Percentiles rank a stretch among this genome's conserved stretches.
Evolutionary conservation across 768 basidiomycete genomes (phyloP).

Genomic region (Dacryopinax spathularia): DNA sequence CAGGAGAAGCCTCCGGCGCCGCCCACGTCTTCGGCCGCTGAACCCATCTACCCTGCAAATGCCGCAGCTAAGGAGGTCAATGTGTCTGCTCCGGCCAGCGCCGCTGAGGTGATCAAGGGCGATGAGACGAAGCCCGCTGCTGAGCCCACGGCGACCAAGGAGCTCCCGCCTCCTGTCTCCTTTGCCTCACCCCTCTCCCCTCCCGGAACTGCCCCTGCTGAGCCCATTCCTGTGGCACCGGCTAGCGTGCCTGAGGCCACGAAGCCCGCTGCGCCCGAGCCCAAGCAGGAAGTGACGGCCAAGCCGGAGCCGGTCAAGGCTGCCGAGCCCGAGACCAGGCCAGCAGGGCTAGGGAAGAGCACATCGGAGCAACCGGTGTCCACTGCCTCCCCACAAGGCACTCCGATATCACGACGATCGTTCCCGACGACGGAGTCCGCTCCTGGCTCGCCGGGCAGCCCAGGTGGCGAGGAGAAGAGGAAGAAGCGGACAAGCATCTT

Average conservation of each 20-base stretch:
- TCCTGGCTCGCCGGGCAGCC: background rate
- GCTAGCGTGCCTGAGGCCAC: too few relatives aligned
- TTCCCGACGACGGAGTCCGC: background rate
- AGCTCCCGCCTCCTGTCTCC: too few relatives aligned
- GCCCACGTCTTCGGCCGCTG: background rate
- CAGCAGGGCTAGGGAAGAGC: background rate
- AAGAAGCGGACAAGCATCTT: conserved; percentile 45
- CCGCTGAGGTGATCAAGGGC: background rate
- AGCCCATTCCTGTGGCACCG: too few relatives aligned
- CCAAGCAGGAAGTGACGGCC: too few relatives aligned
- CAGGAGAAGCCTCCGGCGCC: background rate
- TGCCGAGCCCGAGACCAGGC: too few relatives aligned
- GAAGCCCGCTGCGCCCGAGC: too few relatives aligned
- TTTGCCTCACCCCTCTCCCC: too few relatives aligned
- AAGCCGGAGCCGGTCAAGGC: too few relatives aligned
- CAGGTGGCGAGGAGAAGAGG: conserved; percentile 11
- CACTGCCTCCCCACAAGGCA: background rate
- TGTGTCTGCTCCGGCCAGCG: background rate
- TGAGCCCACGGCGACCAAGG: too few relatives aligned
- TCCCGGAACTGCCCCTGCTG: too few relatives aligned
- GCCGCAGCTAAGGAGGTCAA: background rate
- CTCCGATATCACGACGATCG: background rate
- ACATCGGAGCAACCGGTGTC: background rate
- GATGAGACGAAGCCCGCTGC: background rate
- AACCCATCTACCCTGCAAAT: background rate